These are phyloP conservation scores for Cercospora citrullina DNA, from an alignment of 2,329 filamentous ascomycete genomes.

Conservation along the genomic window DNA sequence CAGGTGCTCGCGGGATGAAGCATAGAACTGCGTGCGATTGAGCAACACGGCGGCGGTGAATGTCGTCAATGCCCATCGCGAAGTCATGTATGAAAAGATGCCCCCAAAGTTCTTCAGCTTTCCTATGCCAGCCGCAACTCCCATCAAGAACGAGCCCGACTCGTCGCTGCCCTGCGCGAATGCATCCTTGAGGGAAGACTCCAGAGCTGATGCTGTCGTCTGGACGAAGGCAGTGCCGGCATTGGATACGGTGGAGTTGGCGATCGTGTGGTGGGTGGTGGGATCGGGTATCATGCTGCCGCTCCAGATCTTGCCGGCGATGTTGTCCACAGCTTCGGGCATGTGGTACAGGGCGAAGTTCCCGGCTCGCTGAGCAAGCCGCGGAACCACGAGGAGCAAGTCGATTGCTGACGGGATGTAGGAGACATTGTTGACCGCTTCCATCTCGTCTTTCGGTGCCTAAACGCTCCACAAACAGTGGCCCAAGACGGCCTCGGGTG, in stretches of 20 bases:
- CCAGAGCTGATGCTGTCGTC: slow-evolving; percentile 41
- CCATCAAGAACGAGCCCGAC: slow-evolving; percentile 29
- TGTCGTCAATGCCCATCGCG: slow-evolving; percentile 87
- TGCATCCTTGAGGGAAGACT: slow-evolving; percentile 30
- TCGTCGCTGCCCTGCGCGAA: slow-evolving; percentile 32
- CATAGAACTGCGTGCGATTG: slow-evolving; percentile 91
- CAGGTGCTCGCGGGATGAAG: slow-evolving; percentile 80
- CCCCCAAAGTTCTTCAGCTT: slow-evolving; percentile 68
- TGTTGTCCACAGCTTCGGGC: slow-evolving; percentile 60
- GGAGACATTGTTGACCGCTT: slow-evolving; percentile 22
- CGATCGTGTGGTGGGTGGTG: slow-evolving; percentile 49
- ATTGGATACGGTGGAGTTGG: slow-evolving; percentile 44
- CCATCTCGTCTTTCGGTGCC: slow-evolving; percentile 16
- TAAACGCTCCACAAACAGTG: not conserved
- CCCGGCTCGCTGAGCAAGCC: slow-evolving; percentile 68
- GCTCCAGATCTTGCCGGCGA: slow-evolving; percentile 52
- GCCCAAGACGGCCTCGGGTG: not conserved
- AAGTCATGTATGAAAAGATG: slow-evolving; percentile 86
- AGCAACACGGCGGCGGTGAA: slow-evolving; percentile 82
- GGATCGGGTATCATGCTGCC: slow-evolving; percentile 62
- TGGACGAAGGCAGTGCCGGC: slow-evolving; percentile 47
- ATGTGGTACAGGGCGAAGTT: slow-evolving; percentile 58
- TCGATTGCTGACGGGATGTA: slow-evolving; percentile 62
- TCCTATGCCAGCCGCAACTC: slow-evolving; percentile 30
- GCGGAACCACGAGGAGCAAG: slow-evolving; percentile 67